Evolutionary conservation across 192 early-diverging fungal genomes (phyloP).

Genomic region (Coemansia sp.): DNA sequence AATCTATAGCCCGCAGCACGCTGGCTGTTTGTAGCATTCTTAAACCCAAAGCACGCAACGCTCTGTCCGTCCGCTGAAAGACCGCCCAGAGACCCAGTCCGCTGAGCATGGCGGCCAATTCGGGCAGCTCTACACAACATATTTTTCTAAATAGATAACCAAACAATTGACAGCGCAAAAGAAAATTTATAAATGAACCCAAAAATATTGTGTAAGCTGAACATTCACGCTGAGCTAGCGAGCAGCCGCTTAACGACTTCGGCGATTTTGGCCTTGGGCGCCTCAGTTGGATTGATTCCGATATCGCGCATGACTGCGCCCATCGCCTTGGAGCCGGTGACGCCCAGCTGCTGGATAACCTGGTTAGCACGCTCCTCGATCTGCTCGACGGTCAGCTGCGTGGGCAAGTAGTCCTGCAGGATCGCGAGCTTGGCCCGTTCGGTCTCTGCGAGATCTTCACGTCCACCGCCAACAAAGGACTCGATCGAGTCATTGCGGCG

Average conservation of each 20-base stretch:
- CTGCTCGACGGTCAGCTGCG: constrained; percentile 72
- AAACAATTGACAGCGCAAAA: neutral
- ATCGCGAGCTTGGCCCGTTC: constrained; percentile 72
- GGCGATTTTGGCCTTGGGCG: constrained; percentile 74
- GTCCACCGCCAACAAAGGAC: constrained; percentile 63
- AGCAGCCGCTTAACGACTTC: constrained; percentile 75
- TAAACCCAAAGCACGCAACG: constrained; percentile 8
- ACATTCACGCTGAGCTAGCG: neutral
- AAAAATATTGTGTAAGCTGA: neutral
- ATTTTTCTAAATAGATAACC: neutral
- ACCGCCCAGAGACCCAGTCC: neutral
- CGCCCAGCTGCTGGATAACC: constrained; percentile 45
- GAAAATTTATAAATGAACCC: neutral
- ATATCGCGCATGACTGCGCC: constrained; percentile 86
- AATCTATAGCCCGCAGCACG: neutral
- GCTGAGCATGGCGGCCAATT: neutral
- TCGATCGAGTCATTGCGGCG: constrained; percentile 74
- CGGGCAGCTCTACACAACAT: constrained; percentile 3
- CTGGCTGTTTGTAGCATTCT: neutral
- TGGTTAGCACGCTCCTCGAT: constrained; percentile 64
- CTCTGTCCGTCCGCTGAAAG: neutral
- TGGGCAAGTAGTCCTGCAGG: constrained; percentile 73
- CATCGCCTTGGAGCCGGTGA: constrained; percentile 71
- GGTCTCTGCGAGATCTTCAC: constrained; percentile 70
- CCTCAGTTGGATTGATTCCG: constrained; percentile 65